These are phyloP conservation scores for Tripidium arundinaceum DNA, from an alignment of 202 grass and related monocot species.

Conservation along the genomic window DNA sequence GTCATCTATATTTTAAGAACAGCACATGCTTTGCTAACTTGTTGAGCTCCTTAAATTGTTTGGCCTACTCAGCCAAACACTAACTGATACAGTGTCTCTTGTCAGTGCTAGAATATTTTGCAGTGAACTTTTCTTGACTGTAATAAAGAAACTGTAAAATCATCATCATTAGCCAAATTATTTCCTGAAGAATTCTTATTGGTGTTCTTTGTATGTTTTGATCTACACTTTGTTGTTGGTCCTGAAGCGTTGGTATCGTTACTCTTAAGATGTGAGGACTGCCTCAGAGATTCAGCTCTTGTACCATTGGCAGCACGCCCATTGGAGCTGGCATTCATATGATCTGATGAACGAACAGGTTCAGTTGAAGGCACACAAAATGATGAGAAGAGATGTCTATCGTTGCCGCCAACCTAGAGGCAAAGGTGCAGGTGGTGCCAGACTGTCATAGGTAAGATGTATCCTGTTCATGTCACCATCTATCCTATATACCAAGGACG, in stretches of 20 bases:
- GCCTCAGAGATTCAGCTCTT: constrained; percentile 34
- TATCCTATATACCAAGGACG: no score
- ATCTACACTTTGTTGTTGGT: constrained; percentile 38
- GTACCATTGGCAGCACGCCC: background rate
- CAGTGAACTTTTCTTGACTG: constrained; percentile 29
- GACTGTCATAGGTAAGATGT: no score
- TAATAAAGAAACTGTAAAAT: constrained; percentile 63
- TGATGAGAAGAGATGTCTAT: constrained; percentile 52
- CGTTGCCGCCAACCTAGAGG: constrained; percentile 45
- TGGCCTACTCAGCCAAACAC: no score
- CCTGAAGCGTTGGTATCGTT: constrained; percentile 34
- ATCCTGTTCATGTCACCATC: no score
- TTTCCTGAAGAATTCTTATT: constrained; percentile 39
- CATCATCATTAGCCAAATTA: constrained; percentile 59
- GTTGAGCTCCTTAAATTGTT: no score
- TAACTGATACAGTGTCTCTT: constrained; percentile 29
- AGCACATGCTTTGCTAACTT: no score
- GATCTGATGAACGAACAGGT: constrained; percentile 36
- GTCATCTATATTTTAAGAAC: no score
- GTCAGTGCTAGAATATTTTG: constrained; percentile 22
- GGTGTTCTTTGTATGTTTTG: constrained; percentile 24
- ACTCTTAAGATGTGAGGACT: constrained; percentile 40
- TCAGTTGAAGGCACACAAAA: constrained; percentile 47
- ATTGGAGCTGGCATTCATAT: constrained; percentile 40
- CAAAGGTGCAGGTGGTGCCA: constrained; percentile 21